Evolutionary conservation across 495 filamentous ascomycete genomes (phyloP).

Genomic region (Annulohypoxylon moriforme): DNA sequence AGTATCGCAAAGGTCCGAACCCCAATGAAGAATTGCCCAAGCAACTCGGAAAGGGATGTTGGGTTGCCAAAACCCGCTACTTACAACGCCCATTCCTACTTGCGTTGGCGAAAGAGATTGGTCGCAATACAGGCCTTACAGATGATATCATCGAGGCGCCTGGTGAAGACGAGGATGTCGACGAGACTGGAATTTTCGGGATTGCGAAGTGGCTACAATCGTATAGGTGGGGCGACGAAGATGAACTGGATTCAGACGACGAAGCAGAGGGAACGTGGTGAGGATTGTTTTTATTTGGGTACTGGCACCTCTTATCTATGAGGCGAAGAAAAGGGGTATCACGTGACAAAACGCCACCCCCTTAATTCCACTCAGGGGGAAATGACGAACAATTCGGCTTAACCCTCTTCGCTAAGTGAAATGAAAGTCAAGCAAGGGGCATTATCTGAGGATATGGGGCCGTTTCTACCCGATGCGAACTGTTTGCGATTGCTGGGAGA

Average conservation of each 20-base stretch:
- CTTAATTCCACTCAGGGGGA: neutral
- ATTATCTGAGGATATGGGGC: no score
- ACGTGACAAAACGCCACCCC: neutral
- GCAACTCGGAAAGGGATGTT: conserved; percentile 36
- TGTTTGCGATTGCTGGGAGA: no score
- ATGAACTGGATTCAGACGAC: no score
- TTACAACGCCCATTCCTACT: conserved; percentile 34
- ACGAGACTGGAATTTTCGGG: conserved; percentile 1
- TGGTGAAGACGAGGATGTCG: conserved; percentile 1
- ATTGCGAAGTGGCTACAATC: no score
- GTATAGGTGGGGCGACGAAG: neutral
- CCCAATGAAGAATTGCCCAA: conserved; percentile 11
- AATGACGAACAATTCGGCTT: no score
- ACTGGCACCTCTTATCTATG: neutral
- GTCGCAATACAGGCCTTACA: conserved; percentile 36
- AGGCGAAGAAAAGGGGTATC: neutral
- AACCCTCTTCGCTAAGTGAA: no score
- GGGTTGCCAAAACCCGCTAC: conserved; percentile 38
- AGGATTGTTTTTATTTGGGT: no score
- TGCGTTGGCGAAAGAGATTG: conserved; percentile 43
- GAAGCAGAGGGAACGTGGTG: no score
- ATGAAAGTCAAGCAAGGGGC: no score
- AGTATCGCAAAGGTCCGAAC: neutral
- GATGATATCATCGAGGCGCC: neutral
- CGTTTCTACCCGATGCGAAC: no score